Evolutionary conservation across 805 yeast genomes (phyloP), one percentile per base, ranked within the genome.

Genomic region (Sugiyamaella chiloensis): DNA sequence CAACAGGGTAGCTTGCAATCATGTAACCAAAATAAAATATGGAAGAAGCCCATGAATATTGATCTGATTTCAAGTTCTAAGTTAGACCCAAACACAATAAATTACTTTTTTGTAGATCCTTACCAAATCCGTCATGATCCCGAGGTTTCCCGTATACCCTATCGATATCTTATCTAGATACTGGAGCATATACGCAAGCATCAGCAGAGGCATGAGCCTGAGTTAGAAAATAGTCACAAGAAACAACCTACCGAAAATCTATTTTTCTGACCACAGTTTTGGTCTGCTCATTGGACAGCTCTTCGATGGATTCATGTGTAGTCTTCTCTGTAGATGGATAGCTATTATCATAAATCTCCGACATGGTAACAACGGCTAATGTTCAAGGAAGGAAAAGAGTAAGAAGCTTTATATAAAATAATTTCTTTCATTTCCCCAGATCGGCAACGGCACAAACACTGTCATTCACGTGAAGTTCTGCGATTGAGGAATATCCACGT

Each of bases 31-130:
- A 57, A 54, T 72, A 72, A 47, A 73, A 73, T 3, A 68, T 60
- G 30, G 70, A 61, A 1, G 73, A 75, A 7, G 66, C 66, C 75
- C 76, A 73, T 6, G 72, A 60, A 45, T 65, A 73, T 44, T 62
- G 57, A 34, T 53, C 52, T 39, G 74, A 70, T 16, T 39, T 44
- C 69, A 72, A 67, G 12, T 29, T 12, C 4, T 19, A 26, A 12
- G 45, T 55, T 60, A 53, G 65, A 63, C 47, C n/a, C n/a, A n/a
- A n/a, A n/a, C n/a, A n/a, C n/a, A n/a, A n/a, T n/a, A n/a, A n/a
- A n/a, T n/a, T 73, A 61, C 37, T 78, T 81, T 69, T 73, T 65
- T 34, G 78, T 72, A 7, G 80, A 70, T 1, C 79, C 77, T 37
- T 71, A 76, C 21, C 78, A 68, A 26, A 26, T 26, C 29, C 11